Conservation (phyloP, 2,329 filamentous ascomycete genomes). For the Colletotrichum spinosum region DNA sequence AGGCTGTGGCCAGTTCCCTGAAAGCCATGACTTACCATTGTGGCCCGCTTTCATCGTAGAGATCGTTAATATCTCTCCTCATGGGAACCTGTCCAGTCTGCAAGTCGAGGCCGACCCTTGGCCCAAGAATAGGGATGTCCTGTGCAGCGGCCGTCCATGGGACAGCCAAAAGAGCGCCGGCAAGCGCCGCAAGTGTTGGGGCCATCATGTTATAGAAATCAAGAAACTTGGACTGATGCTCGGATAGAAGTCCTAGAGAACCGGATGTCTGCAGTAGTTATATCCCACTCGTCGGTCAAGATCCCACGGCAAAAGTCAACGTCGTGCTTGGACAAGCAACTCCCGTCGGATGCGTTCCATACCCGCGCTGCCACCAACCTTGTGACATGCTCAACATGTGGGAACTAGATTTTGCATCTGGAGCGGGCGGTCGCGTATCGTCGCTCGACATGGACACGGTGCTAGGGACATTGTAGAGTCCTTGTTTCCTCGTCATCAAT, state of each 20-base stretch:
- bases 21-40: conserved; percentile 58
- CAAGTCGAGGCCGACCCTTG: conserved; percentile 48
- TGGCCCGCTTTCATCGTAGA: conserved; percentile 54
- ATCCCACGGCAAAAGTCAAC: not conserved
- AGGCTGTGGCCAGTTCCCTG: not conserved
- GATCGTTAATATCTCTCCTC: conserved; percentile 60
- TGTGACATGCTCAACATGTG: conserved; percentile 20
- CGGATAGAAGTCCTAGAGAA: too few species aligned
- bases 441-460: conserved; percentile 19
- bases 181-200: not conserved
- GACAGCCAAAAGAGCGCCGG: conserved; percentile 16
- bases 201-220: conserved; percentile 2
- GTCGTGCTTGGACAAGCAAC: conserved; percentile 7
- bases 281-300: not conserved
- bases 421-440: conserved; percentile 12
- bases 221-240: not conserved
- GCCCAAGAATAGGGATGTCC: conserved; percentile 51
- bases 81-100: conserved; percentile 54
- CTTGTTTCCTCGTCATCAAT: not conserved
- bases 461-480: not conserved
- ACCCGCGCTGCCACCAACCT: conserved; percentile 26
- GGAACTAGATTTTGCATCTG: not conserved
- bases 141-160: conserved; percentile 9
- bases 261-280: not conserved
- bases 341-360: conserved; percentile 5